Base-by-base conservation (phyloP, 1,284 basidiomycete species). In the Vanrija humicola region DNA sequence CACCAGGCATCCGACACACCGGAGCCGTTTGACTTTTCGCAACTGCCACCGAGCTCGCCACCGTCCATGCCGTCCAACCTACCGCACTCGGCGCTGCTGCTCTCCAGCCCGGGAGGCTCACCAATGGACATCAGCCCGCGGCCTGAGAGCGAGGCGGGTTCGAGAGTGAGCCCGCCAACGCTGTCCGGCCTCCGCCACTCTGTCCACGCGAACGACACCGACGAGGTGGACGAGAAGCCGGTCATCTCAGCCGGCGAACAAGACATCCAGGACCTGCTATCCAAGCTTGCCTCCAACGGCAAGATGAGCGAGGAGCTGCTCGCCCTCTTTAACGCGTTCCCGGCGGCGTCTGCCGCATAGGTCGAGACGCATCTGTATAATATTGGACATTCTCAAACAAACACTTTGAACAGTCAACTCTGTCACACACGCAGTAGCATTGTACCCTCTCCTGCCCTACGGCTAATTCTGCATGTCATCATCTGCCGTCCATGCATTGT, bases 41-140 rank as follows among this genome's bases (percentile, higher is more conserved):
- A 68, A 38, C 58, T 74, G 3, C 72, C 72, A 3, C 72, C 72
- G 0, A 64, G 61, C 15, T 70, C 68, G 6, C 72, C 72, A 18
- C 72, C 72, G 0, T 52, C 55, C 6, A 46, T 68, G 9, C 62
- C 64, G 6, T 47, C 52, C 34, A 53, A 59, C 38, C 54, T 71
- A 9, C 60, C 67, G 1, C 69, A 70, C 52, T 70, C 68, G 14
- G 68, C 64, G 2, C 56, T 70, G 25, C 60, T 72, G 18, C 54
- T 67, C 34, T 65, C 63, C 2, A 61, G 57, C 45, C 69, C 69
- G 18, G 39, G 38, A 0, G 54, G 43, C 16, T 50, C 46, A 18
- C 59, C 59, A 14, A 26, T 47, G 40, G 55, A 58, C 26, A 38
- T 44, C 38, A 42, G 40, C 19, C 43, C 46, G 15, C 59, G 53